A percentile compares a stretch with the other conserved stretches of the same genome.
Evolutionary conservation across 331 rosid genomes (phyloP).

Genomic region (Acacia concinna): DNA sequence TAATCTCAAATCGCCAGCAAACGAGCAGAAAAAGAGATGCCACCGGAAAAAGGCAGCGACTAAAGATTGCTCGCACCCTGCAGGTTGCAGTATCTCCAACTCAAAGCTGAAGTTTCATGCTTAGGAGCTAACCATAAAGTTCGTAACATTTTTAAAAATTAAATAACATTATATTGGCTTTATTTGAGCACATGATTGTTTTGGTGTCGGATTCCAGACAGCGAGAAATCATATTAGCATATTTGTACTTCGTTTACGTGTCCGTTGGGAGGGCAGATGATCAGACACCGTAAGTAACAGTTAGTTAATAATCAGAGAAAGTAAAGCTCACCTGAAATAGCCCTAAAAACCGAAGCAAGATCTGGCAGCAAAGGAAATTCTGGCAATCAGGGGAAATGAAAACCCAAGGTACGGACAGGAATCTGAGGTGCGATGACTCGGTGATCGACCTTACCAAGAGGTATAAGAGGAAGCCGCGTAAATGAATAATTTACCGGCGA

Average conservation of each 20-base stretch:
- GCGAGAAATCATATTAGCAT: neutral
- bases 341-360: slow-evolving; percentile 42
- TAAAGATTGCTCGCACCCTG: neutral
- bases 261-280: neutral
- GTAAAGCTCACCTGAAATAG: slow-evolving; percentile 35
- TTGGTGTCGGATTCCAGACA: neutral
- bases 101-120: neutral
- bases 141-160: neutral
- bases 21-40: neutral
- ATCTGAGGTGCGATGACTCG: slow-evolving; percentile 22
- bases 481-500: slow-evolving; percentile 19
- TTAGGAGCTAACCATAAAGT: neutral
- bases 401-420: neutral
- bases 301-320: neutral
- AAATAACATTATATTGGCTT: neutral
- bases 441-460: slow-evolving; percentile 11
- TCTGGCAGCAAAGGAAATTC: slow-evolving; percentile 38
- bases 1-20: neutral
- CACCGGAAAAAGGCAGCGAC: neutral
- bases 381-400: slow-evolving; percentile 36
- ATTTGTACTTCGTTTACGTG: slow-evolving; percentile 1
- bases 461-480: neutral
- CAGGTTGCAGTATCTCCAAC: slow-evolving; percentile 9
- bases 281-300: neutral
- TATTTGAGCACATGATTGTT: slow-evolving; percentile 8